Conservation (phyloP, 352 stramenopile genomes). For the Phytophthora megakarya region DNA sequence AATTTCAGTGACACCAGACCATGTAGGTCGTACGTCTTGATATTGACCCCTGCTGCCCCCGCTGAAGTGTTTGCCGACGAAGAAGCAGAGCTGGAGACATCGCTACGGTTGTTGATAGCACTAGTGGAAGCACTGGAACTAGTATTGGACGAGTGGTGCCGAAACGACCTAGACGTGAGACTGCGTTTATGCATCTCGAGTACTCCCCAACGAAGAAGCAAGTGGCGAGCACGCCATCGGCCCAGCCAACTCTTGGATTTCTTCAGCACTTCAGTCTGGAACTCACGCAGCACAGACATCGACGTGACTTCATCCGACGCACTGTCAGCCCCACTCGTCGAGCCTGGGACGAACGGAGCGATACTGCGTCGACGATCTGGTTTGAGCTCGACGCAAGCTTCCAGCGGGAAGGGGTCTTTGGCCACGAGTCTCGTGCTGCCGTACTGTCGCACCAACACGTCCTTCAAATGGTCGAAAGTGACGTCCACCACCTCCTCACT, state of each 20-base stretch:
- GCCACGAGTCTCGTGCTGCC: slow-evolving; percentile 37
- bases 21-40: slow-evolving; percentile 47
- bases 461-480: slow-evolving; percentile 47
- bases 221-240: slow-evolving; percentile 51
- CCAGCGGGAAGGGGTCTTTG: slow-evolving; percentile 47
- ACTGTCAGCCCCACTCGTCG: slow-evolving; percentile 18
- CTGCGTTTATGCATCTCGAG: slow-evolving; percentile 61
- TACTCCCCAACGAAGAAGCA: slow-evolving; percentile 57
- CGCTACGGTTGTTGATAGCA: slow-evolving; percentile 8
- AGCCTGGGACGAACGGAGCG: slow-evolving; percentile 3
- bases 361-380: slow-evolving; percentile 24
- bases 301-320: slow-evolving; percentile 5
- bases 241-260: slow-evolving; percentile 74
- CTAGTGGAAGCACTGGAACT: slow-evolving; percentile 6
- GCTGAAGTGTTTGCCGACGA: slow-evolving; percentile 1
- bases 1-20: slow-evolving; percentile 57
- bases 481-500: slow-evolving; percentile 14
- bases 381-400: slow-evolving; percentile 30
- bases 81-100: slow-evolving; percentile 15
- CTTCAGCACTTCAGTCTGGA: slow-evolving; percentile 59
- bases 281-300: slow-evolving; percentile 43
- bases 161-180: slow-evolving; percentile 34
- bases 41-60: slow-evolving; percentile 14
- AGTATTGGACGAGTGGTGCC: slow-evolving; percentile 27
- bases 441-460: slow-evolving; percentile 43